Conservation (phyloP, 139 green algal genomes). For the Helicosporidium sp. region DNA sequence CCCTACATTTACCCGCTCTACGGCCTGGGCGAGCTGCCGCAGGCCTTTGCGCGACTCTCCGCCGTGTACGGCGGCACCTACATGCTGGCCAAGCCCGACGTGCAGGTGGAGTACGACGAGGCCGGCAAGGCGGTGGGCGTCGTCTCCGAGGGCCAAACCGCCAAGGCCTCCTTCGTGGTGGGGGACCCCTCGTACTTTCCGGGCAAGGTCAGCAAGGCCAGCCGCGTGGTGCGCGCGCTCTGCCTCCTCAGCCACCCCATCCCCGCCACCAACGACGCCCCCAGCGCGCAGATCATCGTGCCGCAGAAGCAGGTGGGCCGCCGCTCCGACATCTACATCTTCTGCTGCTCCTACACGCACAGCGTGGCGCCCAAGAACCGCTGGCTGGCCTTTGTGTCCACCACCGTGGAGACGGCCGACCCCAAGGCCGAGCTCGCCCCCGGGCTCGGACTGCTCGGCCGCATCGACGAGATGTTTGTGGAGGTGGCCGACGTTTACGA, state of each 20-base stretch:
- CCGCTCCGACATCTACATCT: constrained; percentile 93
- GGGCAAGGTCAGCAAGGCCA: constrained; percentile 26
- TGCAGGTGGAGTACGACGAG: constrained; percentile 30
- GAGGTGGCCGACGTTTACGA: constrained; percentile 58
- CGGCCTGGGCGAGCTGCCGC: constrained; percentile 87
- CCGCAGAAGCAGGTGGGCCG: constrained; percentile 85
- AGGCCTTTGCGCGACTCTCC: constrained; percentile 85
- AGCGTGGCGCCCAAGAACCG: constrained; percentile 74
- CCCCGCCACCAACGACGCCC: constrained; percentile 73
- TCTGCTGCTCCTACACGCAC: constrained; percentile 85
- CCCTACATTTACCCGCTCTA: constrained; percentile 99
- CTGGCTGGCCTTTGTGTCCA: constrained; percentile 94
- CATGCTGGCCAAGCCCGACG: constrained; percentile 87
- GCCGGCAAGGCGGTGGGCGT: constrained; percentile 55
- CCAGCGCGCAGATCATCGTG: constrained; percentile 87
- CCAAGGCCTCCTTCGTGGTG: constrained; percentile 76
- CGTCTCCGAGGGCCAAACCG: constrained; percentile 59
- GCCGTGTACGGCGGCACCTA: constrained; percentile 96
- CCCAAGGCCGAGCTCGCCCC: constrained; percentile 39
- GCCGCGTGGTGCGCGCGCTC: constrained; percentile 76
- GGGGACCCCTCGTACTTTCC: constrained; percentile 82
- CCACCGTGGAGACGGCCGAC: constrained; percentile 68
- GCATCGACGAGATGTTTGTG: constrained; percentile 85
- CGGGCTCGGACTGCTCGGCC: constrained; percentile 75
- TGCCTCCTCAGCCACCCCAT: constrained; percentile 87